Base-by-base conservation (phyloP, 2,329 filamentous ascomycete genomes). In the Sporothrix pseudoabietina region DNA sequence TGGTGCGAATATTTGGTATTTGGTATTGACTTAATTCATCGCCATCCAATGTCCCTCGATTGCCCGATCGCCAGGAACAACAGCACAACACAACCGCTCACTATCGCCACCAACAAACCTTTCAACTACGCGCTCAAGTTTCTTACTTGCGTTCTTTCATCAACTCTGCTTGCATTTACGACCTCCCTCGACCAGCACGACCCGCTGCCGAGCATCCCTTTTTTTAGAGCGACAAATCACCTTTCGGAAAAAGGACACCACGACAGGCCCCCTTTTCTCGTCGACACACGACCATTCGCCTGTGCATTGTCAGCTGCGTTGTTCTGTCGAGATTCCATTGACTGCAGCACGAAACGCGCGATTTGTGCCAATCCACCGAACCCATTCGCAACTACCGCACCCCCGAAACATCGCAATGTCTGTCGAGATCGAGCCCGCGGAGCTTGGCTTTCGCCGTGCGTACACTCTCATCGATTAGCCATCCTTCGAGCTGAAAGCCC, bases 401-500 rank as follows among this genome's bases (percentile, higher is more conserved):
- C 26, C 4, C 32, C 7, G 12, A 9, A 54, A 59, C 66, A 66
- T 54, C 71, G 88, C 80, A 84, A 98, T 98, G 96, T 97, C 95
- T 79, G 92, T 99, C 85, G 93, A 97, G 79, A 93, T 99, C 81
- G 91, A 96, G 79, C 96, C 95, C 75, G 83, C 89, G 78, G 96
- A 98, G 88, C 90, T 99, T 81, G 92, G 90, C 85, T 99, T 99
- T 85, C 92, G 91, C 84, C 92, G 96, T 98, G 87, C 80, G 92
- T 87, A 75, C n/a, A 47, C n/a, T 22, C 59, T 49, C 30, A 47
- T 32, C n/a, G 52, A 10, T 47, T 35, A n/a, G 55, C 41, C 44
- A 4, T 4, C 44, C 2, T 49, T 49, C 9, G 32, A 55, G 65
- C 2, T 69, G 30, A 30, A 22, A 32, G 39, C 14, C 3, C n/a